Conservation (phyloP, 139 green algal species). For the Micractinium sp. region DNA sequence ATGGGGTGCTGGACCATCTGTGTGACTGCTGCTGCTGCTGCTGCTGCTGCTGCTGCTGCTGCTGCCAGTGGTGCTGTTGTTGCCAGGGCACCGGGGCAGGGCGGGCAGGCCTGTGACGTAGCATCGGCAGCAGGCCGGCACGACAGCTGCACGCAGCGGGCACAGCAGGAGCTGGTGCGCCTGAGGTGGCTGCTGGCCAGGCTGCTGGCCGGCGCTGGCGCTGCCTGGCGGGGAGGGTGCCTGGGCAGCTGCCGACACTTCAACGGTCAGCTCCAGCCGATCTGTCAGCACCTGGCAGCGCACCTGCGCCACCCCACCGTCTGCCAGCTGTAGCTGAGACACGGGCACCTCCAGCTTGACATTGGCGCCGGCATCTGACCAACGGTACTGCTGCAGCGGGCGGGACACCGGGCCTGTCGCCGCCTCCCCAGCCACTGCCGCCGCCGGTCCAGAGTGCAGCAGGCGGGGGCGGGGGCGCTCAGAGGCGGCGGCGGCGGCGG, state of each 20-base stretch:
- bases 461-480: background rate
- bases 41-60: background rate
- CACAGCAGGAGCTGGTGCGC: background rate
- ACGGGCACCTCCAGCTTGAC: background rate
- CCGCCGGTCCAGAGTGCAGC: background rate
- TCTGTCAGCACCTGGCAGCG: background rate
- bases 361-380: background rate
- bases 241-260: background rate
- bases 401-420: background rate
- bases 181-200: background rate
- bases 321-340: background rate
- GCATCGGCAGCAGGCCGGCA: slow-evolving; percentile 5
- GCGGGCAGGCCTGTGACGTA: background rate
- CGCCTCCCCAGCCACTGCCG: too few relatives aligned
- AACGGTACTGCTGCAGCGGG: slow-evolving; percentile 24
- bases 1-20: background rate
- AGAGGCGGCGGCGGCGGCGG: background rate
- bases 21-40: background rate
- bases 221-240: background rate
- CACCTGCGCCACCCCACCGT: background rate
- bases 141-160: slow-evolving; percentile 3
- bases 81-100: background rate
- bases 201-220: background rate
- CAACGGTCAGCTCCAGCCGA: too few relatives aligned
- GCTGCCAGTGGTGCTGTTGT: background rate